A percentile compares a stretch with the other conserved stretches of the same genome.
These are phyloP conservation scores for Globisporangium rhizosaccharum DNA, from an alignment of 352 stramenopile species.

Conservation along the genomic window DNA sequence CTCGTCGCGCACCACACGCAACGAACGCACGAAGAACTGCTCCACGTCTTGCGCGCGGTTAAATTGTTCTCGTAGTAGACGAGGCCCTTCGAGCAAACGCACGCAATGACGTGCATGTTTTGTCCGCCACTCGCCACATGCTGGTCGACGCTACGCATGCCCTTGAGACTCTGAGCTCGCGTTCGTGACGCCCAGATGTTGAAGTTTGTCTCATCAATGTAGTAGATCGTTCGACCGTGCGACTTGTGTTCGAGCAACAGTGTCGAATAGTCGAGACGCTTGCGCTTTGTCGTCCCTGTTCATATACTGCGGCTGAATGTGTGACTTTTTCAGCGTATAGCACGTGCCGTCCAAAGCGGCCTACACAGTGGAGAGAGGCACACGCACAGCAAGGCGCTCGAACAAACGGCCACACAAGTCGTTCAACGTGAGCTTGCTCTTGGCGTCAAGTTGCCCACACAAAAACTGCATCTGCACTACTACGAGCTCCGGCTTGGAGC, in stretches of 20 bases:
- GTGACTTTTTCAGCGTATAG: conserved; percentile 13
- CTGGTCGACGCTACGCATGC: conserved; percentile 1
- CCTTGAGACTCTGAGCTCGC: not conserved
- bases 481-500: no score
- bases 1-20: not conserved
- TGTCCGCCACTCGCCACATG: conserved; percentile 7
- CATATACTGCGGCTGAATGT: conserved; percentile 14
- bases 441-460: not conserved
- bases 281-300: conserved; percentile 14
- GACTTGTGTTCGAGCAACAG: conserved; percentile 7
- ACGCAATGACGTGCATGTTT: conserved; percentile 18
- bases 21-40: not conserved
- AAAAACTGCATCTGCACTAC: not conserved
- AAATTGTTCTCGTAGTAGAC: conserved; percentile 12
- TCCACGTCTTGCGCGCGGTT: not conserved
- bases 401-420: no score
- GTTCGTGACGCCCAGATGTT: conserved; percentile 11
- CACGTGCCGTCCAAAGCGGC: conserved; percentile 2
- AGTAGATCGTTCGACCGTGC: conserved; percentile 2
- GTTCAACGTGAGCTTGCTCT: not conserved
- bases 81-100: conserved; percentile 3
- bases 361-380: not conserved
- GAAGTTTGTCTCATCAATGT: conserved; percentile 21
- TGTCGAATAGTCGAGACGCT: conserved; percentile 2
- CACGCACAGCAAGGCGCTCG: not conserved